Evolutionary conservation across 2,329 filamentous ascomycete species (phyloP).

Genomic region (Clarireedia sp.): DNA sequence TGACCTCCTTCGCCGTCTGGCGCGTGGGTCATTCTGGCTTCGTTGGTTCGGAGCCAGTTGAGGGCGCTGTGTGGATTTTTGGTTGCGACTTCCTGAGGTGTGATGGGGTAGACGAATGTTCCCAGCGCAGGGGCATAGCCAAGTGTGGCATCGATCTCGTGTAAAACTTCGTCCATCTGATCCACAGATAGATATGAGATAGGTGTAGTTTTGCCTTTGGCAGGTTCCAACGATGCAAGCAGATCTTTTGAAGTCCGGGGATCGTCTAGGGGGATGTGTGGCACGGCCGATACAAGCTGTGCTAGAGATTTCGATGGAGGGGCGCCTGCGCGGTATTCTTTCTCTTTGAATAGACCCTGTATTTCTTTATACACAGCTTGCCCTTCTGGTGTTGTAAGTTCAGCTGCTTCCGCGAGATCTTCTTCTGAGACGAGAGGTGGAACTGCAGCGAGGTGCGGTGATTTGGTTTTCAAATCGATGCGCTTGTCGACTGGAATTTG

Average conservation of each 20-base stretch:
- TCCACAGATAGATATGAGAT: slow-evolving; percentile 60
- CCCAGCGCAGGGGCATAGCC: slow-evolving; percentile 24
- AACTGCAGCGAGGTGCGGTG: slow-evolving; percentile 18
- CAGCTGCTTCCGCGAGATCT: slow-evolving; percentile 18
- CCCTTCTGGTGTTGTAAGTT: slow-evolving; percentile 21
- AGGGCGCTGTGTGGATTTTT: slow-evolving; percentile 87
- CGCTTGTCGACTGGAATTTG: slow-evolving; percentile 70
- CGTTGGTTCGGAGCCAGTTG: slow-evolving; percentile 85
- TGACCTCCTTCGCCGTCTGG: slow-evolving; percentile 42
- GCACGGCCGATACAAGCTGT: slow-evolving; percentile 19
- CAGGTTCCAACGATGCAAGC: slow-evolving; percentile 31
- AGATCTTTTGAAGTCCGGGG: slow-evolving; percentile 28
- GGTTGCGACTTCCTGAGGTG: slow-evolving; percentile 44
- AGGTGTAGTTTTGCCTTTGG: slow-evolving; percentile 45
- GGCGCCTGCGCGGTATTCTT: slow-evolving; percentile 10
- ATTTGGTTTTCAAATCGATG: slow-evolving; percentile 53
- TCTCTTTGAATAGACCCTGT: slow-evolving; percentile 20
- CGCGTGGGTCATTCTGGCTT: slow-evolving; percentile 69
- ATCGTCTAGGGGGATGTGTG: slow-evolving; percentile 20
- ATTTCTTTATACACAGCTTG: slow-evolving; percentile 25
- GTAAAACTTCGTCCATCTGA: slow-evolving; percentile 67
- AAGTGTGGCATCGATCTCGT: slow-evolving; percentile 41
- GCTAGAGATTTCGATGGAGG: slow-evolving; percentile 26
- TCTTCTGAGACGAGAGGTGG: slow-evolving; percentile 22
- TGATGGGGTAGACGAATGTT: slow-evolving; percentile 31